phyloP scores from a whole-genome alignment of 1,139 yeast genomes.

The Geotrichum restrictum region DNA sequence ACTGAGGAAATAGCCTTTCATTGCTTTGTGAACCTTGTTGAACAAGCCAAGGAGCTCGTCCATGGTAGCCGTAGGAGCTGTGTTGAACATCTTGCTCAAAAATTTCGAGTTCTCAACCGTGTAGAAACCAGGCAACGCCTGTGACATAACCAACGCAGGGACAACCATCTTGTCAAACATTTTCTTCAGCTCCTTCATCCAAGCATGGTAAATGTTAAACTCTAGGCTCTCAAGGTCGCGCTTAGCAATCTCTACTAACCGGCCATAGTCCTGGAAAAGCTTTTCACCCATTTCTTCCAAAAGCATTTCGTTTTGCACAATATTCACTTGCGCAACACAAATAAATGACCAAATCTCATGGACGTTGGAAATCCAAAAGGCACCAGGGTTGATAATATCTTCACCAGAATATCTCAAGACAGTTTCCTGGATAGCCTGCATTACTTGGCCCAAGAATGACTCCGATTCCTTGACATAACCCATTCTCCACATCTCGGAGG shows the following conservation, averaged over 20 bases:
- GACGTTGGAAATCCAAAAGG: constrained; percentile 96
- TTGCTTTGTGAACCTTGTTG: constrained; percentile 88
- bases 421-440: constrained; percentile 74
- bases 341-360: constrained; percentile 94
- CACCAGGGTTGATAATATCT: constrained; percentile 86
- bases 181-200: constrained; percentile 96
- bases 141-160: constrained; percentile 93
- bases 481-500: constrained; percentile 97
- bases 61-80: constrained; percentile 77
- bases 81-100: constrained; percentile 68
- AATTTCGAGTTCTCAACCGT: constrained; percentile 86
- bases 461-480: constrained; percentile 93
- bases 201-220: constrained; percentile 90
- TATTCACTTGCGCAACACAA: constrained; percentile 86
- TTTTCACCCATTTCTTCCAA: constrained; percentile 83
- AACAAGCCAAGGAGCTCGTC: constrained; percentile 88
- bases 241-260: constrained; percentile 84
- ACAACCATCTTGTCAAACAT: constrained; percentile 87
- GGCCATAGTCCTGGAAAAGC: constrained; percentile 85
- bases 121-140: constrained; percentile 92
- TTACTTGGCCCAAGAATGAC: constrained; percentile 82
- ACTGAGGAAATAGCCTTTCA: constrained; percentile 88
- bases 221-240: constrained; percentile 92
- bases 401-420: constrained; percentile 57
- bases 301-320: constrained; percentile 74